These are phyloP conservation scores for Hypoxylon sp. DNA, from an alignment of 2,329 filamentous ascomycete species.

Conservation along the genomic window DNA sequence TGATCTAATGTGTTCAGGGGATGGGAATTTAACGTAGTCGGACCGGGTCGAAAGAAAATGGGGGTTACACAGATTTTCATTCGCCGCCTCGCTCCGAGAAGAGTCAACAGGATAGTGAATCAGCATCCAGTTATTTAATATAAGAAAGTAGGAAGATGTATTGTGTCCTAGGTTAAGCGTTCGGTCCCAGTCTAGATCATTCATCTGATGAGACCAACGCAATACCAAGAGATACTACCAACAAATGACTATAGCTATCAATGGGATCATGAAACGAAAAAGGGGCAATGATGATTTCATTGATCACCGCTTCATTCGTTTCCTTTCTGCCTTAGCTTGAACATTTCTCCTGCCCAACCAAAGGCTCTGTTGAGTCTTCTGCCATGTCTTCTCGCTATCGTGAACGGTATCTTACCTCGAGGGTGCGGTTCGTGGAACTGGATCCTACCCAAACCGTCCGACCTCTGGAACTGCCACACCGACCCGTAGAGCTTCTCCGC, in stretches of 20 bases:
- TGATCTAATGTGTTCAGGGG: no score
- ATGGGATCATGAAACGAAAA: background rate
- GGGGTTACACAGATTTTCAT: no score
- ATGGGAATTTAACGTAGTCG: no score
- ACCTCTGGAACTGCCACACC: constrained; percentile 71
- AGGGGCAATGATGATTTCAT: background rate
- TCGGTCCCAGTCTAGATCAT: background rate
- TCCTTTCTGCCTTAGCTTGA: constrained; percentile 48
- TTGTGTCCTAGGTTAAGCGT: background rate
- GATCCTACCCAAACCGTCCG: constrained; percentile 64
- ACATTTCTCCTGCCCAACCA: constrained; percentile 65
- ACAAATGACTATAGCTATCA: background rate
- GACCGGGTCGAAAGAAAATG: no score
- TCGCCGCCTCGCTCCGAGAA: no score
- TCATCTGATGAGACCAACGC: background rate
- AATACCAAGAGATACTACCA: background rate
- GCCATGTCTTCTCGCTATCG: constrained; percentile 62
- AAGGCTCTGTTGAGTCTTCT: constrained; percentile 65
- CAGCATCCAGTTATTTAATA: no score
- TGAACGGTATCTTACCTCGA: constrained; percentile 64
- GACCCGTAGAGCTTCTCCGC: constrained; percentile 72
- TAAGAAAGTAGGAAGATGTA: no score
- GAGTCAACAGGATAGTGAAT: no score
- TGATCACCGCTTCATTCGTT: background rate
- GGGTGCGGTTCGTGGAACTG: constrained; percentile 75